Conservation (phyloP, 768 basidiomycete species). For the Boletellus ananas region DNA sequence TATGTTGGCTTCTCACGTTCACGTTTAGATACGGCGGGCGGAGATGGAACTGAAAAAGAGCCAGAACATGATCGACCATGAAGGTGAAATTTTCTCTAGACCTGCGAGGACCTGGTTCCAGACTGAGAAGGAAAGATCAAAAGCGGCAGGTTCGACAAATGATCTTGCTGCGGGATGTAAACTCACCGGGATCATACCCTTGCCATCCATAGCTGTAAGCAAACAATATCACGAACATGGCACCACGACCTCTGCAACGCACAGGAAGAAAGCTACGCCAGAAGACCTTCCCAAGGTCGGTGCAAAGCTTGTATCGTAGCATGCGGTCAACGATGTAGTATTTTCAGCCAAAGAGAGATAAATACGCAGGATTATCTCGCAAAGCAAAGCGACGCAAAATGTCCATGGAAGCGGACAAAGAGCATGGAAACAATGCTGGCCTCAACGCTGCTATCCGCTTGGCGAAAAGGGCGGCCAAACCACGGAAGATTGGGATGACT, state of each 20-base stretch:
- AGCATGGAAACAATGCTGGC: constrained; percentile 48
- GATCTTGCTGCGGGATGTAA: neutral
- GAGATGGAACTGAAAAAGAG: constrained; percentile 97
- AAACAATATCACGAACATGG: constrained; percentile 71
- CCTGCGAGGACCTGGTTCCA: constrained; percentile 99
- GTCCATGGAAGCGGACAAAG: constrained; percentile 76
- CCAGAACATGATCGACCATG: constrained; percentile 92
- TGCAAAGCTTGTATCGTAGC: neutral
- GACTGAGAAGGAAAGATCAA: constrained; percentile 73
- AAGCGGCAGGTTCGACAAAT: constrained; percentile 60
- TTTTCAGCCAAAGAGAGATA: constrained; percentile 68
- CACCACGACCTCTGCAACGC: constrained; percentile 36
- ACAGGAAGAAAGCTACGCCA: constrained; percentile 33
- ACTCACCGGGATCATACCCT: constrained; percentile 1
- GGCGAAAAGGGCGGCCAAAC: constrained; percentile 76
- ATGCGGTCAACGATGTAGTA: constrained; percentile 2
- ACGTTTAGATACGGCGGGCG: constrained; percentile 68
- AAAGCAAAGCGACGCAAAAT: constrained; percentile 85
- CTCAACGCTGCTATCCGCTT: constrained; percentile 77
- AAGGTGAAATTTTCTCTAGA: constrained; percentile 86
- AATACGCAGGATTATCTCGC: constrained; percentile 80
- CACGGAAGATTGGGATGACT: constrained; percentile 68
- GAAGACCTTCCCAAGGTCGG: constrained; percentile 42
- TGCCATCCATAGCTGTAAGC: constrained; percentile 53
- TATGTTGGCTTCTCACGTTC: constrained; percentile 7